Evolutionary conservation across 1,284 basidiomycete genomes (phyloP), one percentile per base, ranked within the genome.

Genomic region (Puccinia horiana): DNA sequence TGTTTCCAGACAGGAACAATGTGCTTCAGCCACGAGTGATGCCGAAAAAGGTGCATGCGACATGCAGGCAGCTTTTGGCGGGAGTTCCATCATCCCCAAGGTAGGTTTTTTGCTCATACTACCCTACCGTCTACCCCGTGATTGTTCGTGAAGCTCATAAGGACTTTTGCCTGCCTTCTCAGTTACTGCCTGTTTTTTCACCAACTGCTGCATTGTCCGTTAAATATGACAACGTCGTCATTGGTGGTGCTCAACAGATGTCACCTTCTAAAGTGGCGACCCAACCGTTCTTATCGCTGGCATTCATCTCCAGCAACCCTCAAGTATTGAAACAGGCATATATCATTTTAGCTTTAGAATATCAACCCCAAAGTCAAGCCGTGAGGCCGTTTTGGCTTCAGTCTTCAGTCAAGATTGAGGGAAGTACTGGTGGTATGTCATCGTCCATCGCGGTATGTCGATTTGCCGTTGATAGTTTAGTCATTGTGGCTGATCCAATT

Each of bases 231-330:
- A n/a, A 79, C 29, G 37, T 79, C 18, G 52, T 70, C 32, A 54
- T 79, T 56, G 77, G 77, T 35, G 77, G 77, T 12, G 77, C 77
- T 14, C 77, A 79, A 37, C 77, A 79, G 56, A 47, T 79, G 44
- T 56, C 65, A 11, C 77, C 76, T 26, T 14, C 76, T 37, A 65
- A 58, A 54, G 78, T 80, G 26, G 29, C n/a, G 18, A 35, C n/a
- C 16, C 67, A 37, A 35, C 78, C 78, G n/a, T 54, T 56, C 35
- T 32, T 80, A 73, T 49, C 65, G 5, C n/a, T 80, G 32, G n/a
- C 44, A 42, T 72, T 80, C n/a, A 58, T 73, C 26, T 67, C 49
- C 23, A 47, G 37, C 35, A 26, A 37, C 47, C 18, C 47, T 20
- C 49, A 54, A 73, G 16, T 37, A 9, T 73, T 61, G 0, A 9